Base-by-base conservation (phyloP, 345 rosid species). In the Brassica incana region DNA sequence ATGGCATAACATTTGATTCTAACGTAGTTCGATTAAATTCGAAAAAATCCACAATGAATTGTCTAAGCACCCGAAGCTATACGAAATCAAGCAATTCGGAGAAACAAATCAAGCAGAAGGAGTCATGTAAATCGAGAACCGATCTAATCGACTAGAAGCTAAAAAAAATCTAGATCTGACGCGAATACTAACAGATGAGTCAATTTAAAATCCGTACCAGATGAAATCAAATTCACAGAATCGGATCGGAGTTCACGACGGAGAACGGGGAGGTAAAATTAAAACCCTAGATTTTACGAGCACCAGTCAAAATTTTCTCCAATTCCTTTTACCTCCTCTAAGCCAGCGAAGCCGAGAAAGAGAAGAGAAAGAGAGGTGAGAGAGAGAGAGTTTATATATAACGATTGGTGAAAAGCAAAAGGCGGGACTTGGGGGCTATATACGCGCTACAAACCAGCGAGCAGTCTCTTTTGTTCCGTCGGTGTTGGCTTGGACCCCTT, bases 381-480 rank as follows among this genome's bases (percentile, higher is more conserved):
- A 58, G 29, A 18, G 63, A 7, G 67, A 30, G 61, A 60, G 65
- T 69, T 59, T 65, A 27, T 69, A 71, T 74, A 71, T 76, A 77
- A 76, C 16, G 75, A 20, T 67, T 8, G 84, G 81, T 77, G 20
- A 73, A 77, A 48, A 81, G 81, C 78, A 72, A 81, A 81, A 77
- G 84, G 84, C 84, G 84, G 84, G 84, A 77, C 73, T 40, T 72
- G 18, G 54, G 54, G 62, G 62, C 62, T 65, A 36, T 20, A 69
- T 32, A 70, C 83, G 79, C 76, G 76, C 75, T 50, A 50, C 58
- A n/a, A 9, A 18, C 63, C 27, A 23, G 43, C 61, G 70, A 38
- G 8, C 52, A 65, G 27, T 35, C 69, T 64, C 35, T 23, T 72
- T 25, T 77, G 78, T 73, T 61, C 54, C 56, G 74, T 73, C 78